Percentiles rank a stretch among this genome's conserved stretches.
These are phyloP conservation scores for Phytophthora sp. DNA, from an alignment of 352 stramenopile genomes.

Conservation along the genomic window DNA sequence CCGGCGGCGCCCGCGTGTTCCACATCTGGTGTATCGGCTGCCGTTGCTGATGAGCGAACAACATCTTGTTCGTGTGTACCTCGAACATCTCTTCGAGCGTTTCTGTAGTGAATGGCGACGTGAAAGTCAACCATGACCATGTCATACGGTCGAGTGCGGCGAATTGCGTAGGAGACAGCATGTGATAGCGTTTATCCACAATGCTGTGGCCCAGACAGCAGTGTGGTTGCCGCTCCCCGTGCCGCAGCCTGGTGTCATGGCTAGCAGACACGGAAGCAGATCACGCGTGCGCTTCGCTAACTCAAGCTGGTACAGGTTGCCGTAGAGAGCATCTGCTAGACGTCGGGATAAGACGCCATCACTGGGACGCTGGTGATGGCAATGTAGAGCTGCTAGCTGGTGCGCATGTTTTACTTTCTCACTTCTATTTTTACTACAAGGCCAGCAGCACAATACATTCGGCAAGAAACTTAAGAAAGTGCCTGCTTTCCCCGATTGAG, in stretches of 20 bases:
- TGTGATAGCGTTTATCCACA: too few relatives aligned
- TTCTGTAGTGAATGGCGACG: conserved; percentile 1
- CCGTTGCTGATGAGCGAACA: background rate
- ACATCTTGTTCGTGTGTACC: background rate
- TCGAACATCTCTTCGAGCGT: background rate
- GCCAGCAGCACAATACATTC: background rate
- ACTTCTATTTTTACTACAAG: background rate
- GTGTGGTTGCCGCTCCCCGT: too few relatives aligned
- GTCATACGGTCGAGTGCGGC: background rate
- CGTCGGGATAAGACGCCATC: background rate
- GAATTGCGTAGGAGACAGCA: background rate
- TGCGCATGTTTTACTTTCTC: background rate
- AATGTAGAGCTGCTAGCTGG: background rate
- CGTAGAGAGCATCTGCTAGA: too few relatives aligned
- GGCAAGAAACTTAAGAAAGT: background rate
- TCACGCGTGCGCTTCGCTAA: too few relatives aligned
- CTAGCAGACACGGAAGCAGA: too few relatives aligned
- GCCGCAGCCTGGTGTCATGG: too few relatives aligned
- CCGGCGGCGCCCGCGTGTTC: background rate
- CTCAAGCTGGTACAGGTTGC: too few relatives aligned
- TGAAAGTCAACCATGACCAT: conserved; percentile 5
- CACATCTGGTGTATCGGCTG: background rate
- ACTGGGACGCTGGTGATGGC: background rate
- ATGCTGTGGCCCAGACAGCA: too few relatives aligned
- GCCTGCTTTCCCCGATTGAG: background rate